Percentiles rank a stretch among this genome's conserved stretches.
Evolutionary conservation across 108 stramenopile species (phyloP).

Genomic region (Skeletonema costatum): DNA sequence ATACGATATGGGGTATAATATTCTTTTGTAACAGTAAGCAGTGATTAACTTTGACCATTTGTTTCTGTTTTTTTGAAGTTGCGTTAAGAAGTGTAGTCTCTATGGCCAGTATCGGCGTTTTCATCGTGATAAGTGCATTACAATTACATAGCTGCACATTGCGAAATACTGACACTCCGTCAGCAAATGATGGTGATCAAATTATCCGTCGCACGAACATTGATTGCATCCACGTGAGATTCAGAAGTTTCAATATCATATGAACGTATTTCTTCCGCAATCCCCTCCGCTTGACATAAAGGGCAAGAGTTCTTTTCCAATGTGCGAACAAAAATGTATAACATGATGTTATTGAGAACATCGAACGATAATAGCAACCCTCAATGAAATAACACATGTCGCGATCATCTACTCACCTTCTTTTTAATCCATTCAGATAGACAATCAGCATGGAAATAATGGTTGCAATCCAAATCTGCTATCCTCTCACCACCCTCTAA

Average conservation of each 20-base stretch:
- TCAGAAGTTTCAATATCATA: background rate
- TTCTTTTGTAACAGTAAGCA: too few species aligned
- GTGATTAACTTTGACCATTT: too few species aligned
- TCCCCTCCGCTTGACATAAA: constrained; percentile 15
- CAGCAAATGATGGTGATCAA: background rate
- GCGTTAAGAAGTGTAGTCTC: too few species aligned
- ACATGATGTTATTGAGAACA: background rate
- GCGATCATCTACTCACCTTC: constrained; percentile 10
- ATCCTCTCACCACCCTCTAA: constrained; percentile 11
- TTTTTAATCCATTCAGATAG: constrained; percentile 17
- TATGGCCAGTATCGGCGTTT: background rate
- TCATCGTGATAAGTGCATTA: background rate
- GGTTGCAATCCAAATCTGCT: constrained; percentile 14
- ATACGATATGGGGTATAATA: too few species aligned
- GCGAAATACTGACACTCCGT: background rate
- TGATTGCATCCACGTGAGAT: background rate
- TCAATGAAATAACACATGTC: background rate
- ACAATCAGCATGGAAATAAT: constrained; percentile 12
- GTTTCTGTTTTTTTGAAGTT: too few species aligned
- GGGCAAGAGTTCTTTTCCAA: constrained; percentile 14
- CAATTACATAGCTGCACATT: background rate
- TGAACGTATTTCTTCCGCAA: constrained; percentile 21
- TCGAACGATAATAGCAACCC: background rate
- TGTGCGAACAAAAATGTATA: background rate
- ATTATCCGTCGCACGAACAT: background rate